Evolutionary conservation across 345 rosid genomes (phyloP).

Genomic region (Adansonia digitata): DNA sequence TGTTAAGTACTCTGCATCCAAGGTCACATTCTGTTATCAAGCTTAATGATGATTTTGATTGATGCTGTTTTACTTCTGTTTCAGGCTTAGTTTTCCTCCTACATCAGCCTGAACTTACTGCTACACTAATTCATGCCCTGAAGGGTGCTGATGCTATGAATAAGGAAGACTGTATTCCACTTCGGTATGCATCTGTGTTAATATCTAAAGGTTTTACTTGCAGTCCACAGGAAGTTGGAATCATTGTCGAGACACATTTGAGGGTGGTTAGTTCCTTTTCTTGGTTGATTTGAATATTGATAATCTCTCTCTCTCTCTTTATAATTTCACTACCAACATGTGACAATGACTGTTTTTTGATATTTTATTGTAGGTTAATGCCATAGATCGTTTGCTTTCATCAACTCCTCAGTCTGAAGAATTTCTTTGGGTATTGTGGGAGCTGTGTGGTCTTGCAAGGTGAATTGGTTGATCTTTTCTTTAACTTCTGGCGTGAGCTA

Average conservation of each 20-base stretch:
- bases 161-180: slow-evolving; percentile 86
- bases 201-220: slow-evolving; percentile 89
- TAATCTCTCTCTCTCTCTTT: background rate
- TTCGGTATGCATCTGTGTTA: slow-evolving; percentile 75
- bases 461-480: slow-evolving; percentile 16
- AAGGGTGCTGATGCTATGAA: slow-evolving; percentile 50
- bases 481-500: background rate
- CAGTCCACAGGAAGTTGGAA: slow-evolving; percentile 71
- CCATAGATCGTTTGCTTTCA: slow-evolving; percentile 73
- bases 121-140: slow-evolving; percentile 60
- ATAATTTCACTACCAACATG: slow-evolving; percentile 2
- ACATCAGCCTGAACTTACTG: slow-evolving; percentile 68
- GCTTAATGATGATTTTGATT: slow-evolving; percentile 1
- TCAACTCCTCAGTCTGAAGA: slow-evolving; percentile 83
- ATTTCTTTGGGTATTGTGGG: slow-evolving; percentile 95
- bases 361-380: slow-evolving; percentile 56
- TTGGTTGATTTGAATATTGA: background rate
- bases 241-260: slow-evolving; percentile 82
- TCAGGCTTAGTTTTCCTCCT: slow-evolving; percentile 82
- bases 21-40: background rate
- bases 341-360: slow-evolving; percentile 2
- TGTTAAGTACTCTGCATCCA: slow-evolving; percentile 8
- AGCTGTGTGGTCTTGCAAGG: slow-evolving; percentile 93
- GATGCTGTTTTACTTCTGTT: slow-evolving; percentile 22
- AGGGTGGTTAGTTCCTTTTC: slow-evolving; percentile 76